Conservation (phyloP, 768 basidiomycete species). For the Tylopilus sp. region DNA sequence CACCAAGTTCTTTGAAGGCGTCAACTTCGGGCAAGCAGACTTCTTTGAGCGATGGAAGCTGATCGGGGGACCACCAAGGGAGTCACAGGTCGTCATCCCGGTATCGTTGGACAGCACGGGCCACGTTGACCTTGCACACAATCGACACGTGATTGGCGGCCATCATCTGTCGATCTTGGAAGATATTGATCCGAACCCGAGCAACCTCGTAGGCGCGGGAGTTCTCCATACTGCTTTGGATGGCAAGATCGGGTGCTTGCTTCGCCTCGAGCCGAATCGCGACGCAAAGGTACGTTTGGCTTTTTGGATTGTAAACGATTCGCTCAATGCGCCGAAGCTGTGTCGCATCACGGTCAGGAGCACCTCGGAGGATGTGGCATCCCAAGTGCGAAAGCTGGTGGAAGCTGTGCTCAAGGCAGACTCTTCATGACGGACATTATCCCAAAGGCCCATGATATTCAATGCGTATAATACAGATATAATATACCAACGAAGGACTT, state of each 20-base stretch:
- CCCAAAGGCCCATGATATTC: conserved; percentile 9
- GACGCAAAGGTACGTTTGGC: conserved; percentile 77
- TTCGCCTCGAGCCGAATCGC: conserved; percentile 91
- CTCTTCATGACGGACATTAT: conserved; percentile 4
- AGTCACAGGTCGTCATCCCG: conserved; percentile 86
- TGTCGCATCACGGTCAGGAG: conserved; percentile 93
- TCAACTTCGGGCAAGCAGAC: conserved; percentile 74
- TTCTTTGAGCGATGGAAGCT: conserved; percentile 99
- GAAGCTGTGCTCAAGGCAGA: conserved; percentile 37
- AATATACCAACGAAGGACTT: conserved; percentile 12
- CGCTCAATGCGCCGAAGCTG: conserved; percentile 45
- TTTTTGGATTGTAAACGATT: background rate
- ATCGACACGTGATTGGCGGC: conserved; percentile 76
- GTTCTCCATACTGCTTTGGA: conserved; percentile 88
- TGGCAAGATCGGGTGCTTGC: conserved; percentile 93
- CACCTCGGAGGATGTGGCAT: conserved; percentile 88
- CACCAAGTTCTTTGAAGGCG: conserved; percentile 92
- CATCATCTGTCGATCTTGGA: conserved; percentile 73
- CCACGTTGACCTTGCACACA: conserved; percentile 68
- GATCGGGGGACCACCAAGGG: conserved; percentile 92
- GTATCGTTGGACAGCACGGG: conserved; percentile 64
- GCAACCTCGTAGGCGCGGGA: conserved; percentile 92
- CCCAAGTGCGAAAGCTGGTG: conserved; percentile 57
- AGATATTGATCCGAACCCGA: conserved; percentile 91
- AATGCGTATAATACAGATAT: conserved; percentile 25